Base-by-base conservation (phyloP, 257 asterid genomes). In the Solanum stenotomum region DNA sequence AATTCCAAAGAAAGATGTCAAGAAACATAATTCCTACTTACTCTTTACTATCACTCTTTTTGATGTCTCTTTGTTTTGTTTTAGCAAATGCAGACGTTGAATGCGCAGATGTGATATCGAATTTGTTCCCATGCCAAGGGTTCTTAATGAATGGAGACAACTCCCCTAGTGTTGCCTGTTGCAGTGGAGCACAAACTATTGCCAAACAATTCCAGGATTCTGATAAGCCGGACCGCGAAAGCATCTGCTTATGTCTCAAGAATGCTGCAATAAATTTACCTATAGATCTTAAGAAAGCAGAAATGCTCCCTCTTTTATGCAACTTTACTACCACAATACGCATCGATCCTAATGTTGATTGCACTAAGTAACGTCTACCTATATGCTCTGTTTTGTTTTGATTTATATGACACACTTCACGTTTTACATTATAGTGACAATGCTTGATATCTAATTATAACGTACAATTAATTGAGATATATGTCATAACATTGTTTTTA, bases 221-320 rank as follows among this genome's bases (percentile, higher is more conserved):
- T 3, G 68, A 59, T 0, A 75, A 3, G n/a, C 88, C 37, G 2
- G 92, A 91, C 74, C 89, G 92, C 4, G 82, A 63, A 76, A 89
- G 89, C 10, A 85, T 90, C 3, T 91, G 93, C 78, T 22, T 56
- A 87, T 91, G 93, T 46, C 87, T 91, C 59, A 88, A 90, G 86
- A 76, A 82, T 4, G 70, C 87, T 11, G 90, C 89, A 2, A 74
- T n/a, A 63, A 87, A 91, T 34, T 59, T 91, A 78, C 70, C 42
- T 35, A n/a, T 81, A 44, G 25, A 44, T 5, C 40, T 46, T 46
- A 67, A 46, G 6, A 82, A 82, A 52, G 86, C 86, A 44, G 86
- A 40, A 44, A 27, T 14, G 20, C 86, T 82, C 20, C n/a, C 65
- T 42, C 0, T 0, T n/a, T 23, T 56, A 11, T 82, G 86, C 70